Conservation (phyloP, 2,329 filamentous ascomycete species). For the Cercospora sesami region DNA sequence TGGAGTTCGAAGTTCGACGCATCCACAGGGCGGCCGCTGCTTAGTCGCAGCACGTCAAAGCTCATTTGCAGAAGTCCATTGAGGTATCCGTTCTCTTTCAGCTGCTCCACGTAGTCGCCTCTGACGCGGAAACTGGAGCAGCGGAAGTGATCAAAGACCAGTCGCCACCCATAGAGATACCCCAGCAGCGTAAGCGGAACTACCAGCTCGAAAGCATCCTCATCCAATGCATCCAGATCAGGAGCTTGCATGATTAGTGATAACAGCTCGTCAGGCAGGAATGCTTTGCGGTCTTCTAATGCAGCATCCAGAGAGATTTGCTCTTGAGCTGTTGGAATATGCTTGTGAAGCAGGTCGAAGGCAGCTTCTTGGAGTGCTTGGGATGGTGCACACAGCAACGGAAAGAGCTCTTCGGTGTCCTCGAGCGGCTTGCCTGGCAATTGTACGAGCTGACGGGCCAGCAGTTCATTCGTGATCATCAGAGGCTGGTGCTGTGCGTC, state of each 20-base stretch:
- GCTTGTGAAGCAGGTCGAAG: constrained; percentile 75
- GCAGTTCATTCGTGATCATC: constrained; percentile 71
- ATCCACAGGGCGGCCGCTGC: constrained; percentile 68
- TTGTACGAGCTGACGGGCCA: constrained; percentile 68
- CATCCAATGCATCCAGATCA: constrained; percentile 64
- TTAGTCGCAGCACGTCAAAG: constrained; percentile 82
- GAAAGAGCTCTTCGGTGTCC: constrained; percentile 69
- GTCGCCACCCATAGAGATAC: constrained; percentile 85
- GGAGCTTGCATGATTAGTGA: constrained; percentile 80
- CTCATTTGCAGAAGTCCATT: constrained; percentile 71
- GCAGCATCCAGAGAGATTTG: constrained; percentile 76
- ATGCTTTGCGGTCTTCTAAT: constrained; percentile 69
- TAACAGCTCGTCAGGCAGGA: constrained; percentile 78
- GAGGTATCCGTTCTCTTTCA: constrained; percentile 73
- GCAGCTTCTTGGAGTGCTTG: constrained; percentile 74
- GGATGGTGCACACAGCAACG: constrained; percentile 73
- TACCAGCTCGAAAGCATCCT: constrained; percentile 62
- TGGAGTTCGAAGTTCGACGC: constrained; percentile 69
- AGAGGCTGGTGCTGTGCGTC: constrained; percentile 64
- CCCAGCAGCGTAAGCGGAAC: constrained; percentile 71
- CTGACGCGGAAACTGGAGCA: constrained; percentile 70
- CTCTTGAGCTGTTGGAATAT: constrained; percentile 77
- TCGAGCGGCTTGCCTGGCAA: constrained; percentile 55
- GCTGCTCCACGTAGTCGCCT: constrained; percentile 73
- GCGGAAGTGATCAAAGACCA: constrained; percentile 81